Evolutionary conservation across 2,329 filamentous ascomycete species (phyloP).

Genomic region (Apiospora pterosperma): DNA sequence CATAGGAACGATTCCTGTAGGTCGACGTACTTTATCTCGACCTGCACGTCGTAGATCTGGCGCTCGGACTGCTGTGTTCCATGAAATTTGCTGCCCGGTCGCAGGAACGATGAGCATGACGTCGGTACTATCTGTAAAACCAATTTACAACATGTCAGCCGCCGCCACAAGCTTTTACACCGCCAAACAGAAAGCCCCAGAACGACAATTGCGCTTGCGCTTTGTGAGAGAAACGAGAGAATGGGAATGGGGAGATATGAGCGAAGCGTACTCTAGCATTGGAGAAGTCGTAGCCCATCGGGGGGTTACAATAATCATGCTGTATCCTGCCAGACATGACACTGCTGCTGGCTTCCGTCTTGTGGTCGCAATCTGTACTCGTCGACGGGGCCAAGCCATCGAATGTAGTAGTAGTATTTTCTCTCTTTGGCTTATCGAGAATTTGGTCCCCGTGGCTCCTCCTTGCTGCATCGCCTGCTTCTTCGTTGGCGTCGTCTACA

Average conservation of each 20-base stretch:
- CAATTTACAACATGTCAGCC: background rate
- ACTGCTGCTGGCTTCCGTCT: background rate
- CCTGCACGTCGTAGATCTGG: conserved; percentile 91
- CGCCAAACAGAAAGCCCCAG: background rate
- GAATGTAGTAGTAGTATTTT: background rate
- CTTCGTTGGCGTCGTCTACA: background rate
- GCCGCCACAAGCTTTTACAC: background rate
- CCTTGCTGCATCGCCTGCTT: background rate
- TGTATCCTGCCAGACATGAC: background rate
- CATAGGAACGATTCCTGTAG: conserved; percentile 92
- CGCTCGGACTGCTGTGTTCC: conserved; percentile 92
- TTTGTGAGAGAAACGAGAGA: background rate
- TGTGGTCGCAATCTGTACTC: background rate
- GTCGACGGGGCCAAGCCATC: background rate
- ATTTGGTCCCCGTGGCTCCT: background rate
- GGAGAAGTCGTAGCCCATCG: conserved; percentile 1
- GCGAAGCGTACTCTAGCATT: background rate
- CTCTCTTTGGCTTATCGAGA: background rate
- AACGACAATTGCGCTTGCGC: background rate
- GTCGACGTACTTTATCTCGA: conserved; percentile 95
- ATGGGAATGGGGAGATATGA: background rate
- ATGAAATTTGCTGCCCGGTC: conserved; percentile 81
- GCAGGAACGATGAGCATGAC: conserved; percentile 81
- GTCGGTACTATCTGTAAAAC: conserved; percentile 64
- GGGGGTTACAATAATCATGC: background rate